Conservation (phyloP, 208 protist genomes). For the Balamuthia mandrillaris region DNA sequence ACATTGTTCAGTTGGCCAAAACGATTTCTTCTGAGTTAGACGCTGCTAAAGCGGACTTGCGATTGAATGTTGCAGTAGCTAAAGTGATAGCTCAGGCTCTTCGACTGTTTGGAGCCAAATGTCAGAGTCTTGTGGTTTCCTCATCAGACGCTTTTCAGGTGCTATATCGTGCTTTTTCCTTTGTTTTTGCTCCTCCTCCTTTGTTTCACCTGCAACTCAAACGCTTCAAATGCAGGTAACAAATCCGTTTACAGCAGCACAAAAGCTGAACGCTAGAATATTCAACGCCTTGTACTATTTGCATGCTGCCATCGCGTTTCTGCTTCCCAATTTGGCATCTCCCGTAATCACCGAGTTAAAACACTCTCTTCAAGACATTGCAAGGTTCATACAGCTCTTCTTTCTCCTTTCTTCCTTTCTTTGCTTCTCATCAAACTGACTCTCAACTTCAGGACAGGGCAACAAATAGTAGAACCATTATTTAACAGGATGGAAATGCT, state of each 20-base stretch:
- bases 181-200: neutral
- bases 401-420: neutral
- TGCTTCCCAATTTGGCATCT: neutral
- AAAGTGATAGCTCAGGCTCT: conserved; percentile 4
- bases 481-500: neutral
- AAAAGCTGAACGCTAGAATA: conserved; percentile 12
- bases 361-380: neutral
- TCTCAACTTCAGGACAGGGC: neutral
- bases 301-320: neutral
- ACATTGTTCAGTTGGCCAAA: no score
- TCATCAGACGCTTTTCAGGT: conserved; percentile 27
- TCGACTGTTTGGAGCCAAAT: neutral
- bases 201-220: neutral
- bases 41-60: no score
- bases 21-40: no score
- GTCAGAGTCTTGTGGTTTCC: neutral
- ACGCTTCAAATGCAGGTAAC: neutral
- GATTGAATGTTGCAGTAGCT: no score
- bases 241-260: neutral
- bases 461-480: conserved; percentile 10
- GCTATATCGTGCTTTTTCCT: neutral
- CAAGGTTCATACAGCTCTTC: neutral
- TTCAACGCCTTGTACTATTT: conserved; percentile 22
- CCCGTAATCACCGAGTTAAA: neutral
- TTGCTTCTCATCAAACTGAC: neutral